A percentile compares a stretch with the other conserved stretches of the same genome.
Evolutionary conservation across 148 eudicot species (phyloP).

Genomic region (Amaranthus cruentus): DNA sequence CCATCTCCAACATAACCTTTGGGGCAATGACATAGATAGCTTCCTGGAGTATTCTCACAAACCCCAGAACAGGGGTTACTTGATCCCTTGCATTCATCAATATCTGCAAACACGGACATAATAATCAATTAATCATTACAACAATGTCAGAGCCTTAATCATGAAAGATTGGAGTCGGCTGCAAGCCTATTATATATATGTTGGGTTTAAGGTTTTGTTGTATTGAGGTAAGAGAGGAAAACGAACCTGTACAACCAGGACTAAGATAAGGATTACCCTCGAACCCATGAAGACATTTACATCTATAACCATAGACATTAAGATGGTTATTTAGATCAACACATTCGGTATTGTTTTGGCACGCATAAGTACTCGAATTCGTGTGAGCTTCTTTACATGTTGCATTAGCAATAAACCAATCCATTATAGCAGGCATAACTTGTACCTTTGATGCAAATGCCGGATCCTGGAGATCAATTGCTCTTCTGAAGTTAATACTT

Average conservation of each 20-base stretch:
- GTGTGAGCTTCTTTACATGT: conserved; percentile 6
- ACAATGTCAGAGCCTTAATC: too few relatives aligned
- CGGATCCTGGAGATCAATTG: conserved; percentile 14
- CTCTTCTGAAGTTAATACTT: conserved; percentile 2
- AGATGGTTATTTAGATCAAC: conserved; percentile 7
- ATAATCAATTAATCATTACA: neutral
- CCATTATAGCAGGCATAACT: conserved; percentile 7
- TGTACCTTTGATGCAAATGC: neutral
- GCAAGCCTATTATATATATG: too few relatives aligned
- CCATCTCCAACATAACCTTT: conserved; percentile 13
- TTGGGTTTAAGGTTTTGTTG: neutral
- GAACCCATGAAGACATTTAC: conserved; percentile 16
- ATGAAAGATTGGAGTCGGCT: too few relatives aligned
- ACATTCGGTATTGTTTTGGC: conserved; percentile 12
- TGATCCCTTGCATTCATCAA: conserved; percentile 12
- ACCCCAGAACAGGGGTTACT: conserved; percentile 9
- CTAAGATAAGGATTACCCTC: conserved; percentile 24
- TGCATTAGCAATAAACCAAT: conserved; percentile 18
- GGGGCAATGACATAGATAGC: conserved; percentile 12
- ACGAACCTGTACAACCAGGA: conserved; percentile 24
- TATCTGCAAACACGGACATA: neutral
- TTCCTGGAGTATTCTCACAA: conserved; percentile 10
- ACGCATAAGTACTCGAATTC: conserved; percentile 9
- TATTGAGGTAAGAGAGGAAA: neutral
- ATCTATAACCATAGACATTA: conserved; percentile 8